Conservation (phyloP, 2,329 filamentous ascomycete genomes). For the Clonostachys sp. region DNA sequence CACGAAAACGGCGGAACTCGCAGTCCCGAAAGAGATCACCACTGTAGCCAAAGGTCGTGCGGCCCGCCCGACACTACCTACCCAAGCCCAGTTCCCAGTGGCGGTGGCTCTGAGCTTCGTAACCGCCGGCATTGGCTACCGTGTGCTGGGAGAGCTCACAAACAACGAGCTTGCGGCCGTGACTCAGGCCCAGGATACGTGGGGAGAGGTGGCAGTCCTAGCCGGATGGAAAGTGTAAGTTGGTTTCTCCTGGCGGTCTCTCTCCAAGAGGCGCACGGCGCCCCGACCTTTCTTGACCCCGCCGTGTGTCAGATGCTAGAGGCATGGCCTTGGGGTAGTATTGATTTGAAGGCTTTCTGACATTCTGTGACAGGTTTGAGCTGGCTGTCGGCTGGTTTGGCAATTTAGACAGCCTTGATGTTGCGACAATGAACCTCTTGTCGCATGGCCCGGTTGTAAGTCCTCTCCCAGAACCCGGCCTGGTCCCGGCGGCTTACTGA, state of each 20-base stretch:
- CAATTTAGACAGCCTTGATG: conserved; percentile 69
- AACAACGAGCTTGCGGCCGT: conserved; percentile 63
- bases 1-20: too few relatives aligned
- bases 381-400: conserved; percentile 70
- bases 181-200: conserved; percentile 58
- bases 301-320: background rate
- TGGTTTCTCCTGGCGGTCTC: background rate
- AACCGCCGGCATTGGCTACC: conserved; percentile 61
- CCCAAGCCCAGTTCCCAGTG: conserved; percentile 44
- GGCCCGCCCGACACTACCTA: conserved; percentile 30
- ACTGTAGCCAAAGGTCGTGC: background rate
- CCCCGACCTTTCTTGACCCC: background rate
- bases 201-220: conserved; percentile 53
- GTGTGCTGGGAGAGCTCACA: conserved; percentile 53
- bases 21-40: too few relatives aligned
- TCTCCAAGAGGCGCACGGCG: too few relatives aligned
- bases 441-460: conserved; percentile 69
- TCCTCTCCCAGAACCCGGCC: conserved; percentile 3
- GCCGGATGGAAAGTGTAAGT: conserved; percentile 52
- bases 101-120: conserved; percentile 51
- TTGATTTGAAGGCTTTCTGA: conserved; percentile 4
- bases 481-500: background rate
- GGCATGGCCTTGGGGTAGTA: background rate
- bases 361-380: conserved; percentile 50
- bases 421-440: conserved; percentile 61